Evolutionary conservation across 768 basidiomycete genomes (phyloP), one percentile per base, ranked within the genome.

Genomic region (Leccinum longicurvipes): DNA sequence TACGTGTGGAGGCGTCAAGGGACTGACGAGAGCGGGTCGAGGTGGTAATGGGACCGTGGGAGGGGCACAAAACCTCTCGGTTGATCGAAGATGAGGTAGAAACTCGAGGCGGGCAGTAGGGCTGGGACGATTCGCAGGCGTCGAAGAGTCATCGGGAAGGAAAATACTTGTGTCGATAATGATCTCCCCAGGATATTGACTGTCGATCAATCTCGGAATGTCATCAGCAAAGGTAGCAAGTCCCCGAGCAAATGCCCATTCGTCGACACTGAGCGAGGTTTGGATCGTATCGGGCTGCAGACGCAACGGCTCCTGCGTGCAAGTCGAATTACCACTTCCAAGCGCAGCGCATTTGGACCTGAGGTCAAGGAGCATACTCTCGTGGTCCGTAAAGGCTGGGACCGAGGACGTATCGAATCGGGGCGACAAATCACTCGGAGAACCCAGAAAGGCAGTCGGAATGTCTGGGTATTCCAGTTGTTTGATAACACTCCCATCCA

Each of bases 391-490:
- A 50, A 66, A 62, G 21, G 55, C 53, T 12, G 60, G 57, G 14
- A n/a, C 28, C 28, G 47, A 36, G 9, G 53, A 42, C 14, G 57
- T 39, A 21, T 69, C 65, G 34, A 71, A 69, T 28, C 55, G 57
- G 2, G 76, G 74, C 6, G 67, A 69, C 59, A 70, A 69, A 21
- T 63, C 52, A 7, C 67, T 60, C 0, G 73, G 66, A 4, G 76
- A 74, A 14, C 76, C 74, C 14, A 71, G 67, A 64, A 78, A 79
- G 7, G 77, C 73, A 15, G 72, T 75, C 6, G 77, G 77, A 14
- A 79, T 74, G 50, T 72, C 72, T 21, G 77, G 77, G 53, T 78
- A 79, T 7, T 67, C 58, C 57, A 61, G 15, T 15, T 57, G 56
- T 47, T 64, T 55, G 44, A 62, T 59, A 34, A 54, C 61, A 39